phyloP scores from a whole-genome alignment of 2,329 filamentous ascomycete species.

The Calonectria crousiana region DNA sequence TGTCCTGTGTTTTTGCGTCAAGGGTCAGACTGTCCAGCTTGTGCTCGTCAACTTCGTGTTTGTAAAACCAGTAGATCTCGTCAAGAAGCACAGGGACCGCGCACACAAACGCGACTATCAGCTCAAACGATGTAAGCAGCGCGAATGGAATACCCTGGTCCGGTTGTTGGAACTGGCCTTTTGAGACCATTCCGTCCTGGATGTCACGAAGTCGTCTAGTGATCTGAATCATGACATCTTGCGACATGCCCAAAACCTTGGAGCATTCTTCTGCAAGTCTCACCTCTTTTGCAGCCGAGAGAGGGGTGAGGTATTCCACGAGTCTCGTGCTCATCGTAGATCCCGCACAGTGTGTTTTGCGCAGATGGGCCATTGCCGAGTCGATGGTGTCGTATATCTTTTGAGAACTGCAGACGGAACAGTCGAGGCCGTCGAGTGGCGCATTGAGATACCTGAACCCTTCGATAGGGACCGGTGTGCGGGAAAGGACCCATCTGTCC shows the following conservation, averaged over 20 bases:
- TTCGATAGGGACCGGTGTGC: neutral
- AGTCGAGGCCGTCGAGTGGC: neutral
- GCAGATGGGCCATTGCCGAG: neutral
- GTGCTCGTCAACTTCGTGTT: neutral
- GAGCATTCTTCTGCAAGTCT: neutral
- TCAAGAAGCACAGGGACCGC: neutral
- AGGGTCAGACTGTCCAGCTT: neutral
- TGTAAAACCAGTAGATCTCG: conserved; percentile 5
- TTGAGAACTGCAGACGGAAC: neutral
- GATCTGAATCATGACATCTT: neutral
- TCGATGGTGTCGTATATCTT: neutral
- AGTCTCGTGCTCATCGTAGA: neutral
- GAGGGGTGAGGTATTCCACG: neutral
- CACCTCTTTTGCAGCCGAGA: neutral
- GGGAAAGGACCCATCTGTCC: neutral
- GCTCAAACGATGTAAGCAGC: neutral
- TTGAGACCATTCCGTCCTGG: neutral
- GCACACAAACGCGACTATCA: conserved; percentile 7
- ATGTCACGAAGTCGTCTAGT: neutral
- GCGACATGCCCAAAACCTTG: neutral
- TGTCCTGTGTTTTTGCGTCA: neutral
- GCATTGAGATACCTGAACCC: conserved; percentile 1
- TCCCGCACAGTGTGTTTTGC: neutral
- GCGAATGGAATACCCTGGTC: conserved; percentile 1
- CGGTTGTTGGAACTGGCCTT: neutral